phyloP scores from a whole-genome alignment of 129 eudicot genomes.

The Escallonia herrerae region DNA sequence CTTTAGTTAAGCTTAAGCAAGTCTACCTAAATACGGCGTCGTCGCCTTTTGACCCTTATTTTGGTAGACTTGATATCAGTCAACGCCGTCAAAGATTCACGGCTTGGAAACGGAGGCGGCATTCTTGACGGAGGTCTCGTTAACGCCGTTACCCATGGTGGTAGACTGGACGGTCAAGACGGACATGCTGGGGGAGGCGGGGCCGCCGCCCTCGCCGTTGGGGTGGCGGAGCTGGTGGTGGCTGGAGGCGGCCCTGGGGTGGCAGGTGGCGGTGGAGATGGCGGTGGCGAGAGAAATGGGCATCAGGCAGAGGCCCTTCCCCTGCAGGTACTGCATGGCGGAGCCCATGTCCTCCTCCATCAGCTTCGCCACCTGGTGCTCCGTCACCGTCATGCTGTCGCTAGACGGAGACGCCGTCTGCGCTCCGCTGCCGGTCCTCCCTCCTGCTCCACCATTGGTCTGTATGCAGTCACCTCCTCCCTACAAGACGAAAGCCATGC shows the following conservation, averaged over 20 bases:
- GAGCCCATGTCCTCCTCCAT: conserved; percentile 91
- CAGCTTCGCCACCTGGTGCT: conserved; percentile 69
- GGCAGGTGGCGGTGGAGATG: conserved; percentile 61
- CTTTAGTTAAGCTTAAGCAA: background rate
- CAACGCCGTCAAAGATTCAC: conserved; percentile 24
- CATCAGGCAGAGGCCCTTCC: conserved; percentile 85
- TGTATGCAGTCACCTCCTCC: conserved; percentile 26
- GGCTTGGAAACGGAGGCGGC: conserved; percentile 28
- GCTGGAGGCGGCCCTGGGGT: conserved; percentile 45
- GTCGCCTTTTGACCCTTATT: conserved; percentile 12
- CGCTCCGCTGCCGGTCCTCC: conserved; percentile 16
- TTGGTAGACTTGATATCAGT: conserved; percentile 39
- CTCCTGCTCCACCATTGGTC: conserved; percentile 7
- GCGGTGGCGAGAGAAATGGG: conserved; percentile 78
- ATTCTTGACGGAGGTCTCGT: conserved; percentile 39
- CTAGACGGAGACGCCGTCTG: conserved; percentile 41
- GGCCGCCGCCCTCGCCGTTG: conserved; percentile 41
- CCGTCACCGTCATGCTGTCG: conserved; percentile 45
- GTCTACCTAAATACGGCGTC: conserved; percentile 43
- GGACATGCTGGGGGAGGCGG: conserved; percentile 43
- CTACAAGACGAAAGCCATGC: conserved; percentile 7
- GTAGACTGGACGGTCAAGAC: conserved; percentile 57
- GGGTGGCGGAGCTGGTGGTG: conserved; percentile 22
- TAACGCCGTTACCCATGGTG: conserved; percentile 17
- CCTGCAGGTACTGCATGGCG: conserved; percentile 79